phyloP scores from a whole-genome alignment of 768 basidiomycete genomes.

The Amanita pseudoporphyria region DNA sequence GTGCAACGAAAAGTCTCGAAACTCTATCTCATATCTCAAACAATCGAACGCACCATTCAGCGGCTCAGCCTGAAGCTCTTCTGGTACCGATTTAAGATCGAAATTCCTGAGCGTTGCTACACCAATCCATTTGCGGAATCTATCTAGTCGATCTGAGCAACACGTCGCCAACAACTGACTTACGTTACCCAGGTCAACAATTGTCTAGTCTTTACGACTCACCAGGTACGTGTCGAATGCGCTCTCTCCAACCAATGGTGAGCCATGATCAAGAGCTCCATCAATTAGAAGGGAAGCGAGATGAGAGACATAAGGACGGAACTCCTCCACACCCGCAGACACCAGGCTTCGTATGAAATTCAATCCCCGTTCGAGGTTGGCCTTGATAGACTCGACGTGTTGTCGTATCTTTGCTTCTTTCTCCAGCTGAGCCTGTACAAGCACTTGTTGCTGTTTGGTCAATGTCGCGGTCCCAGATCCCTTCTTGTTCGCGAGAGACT shows the following conservation, averaged over 20 bases:
- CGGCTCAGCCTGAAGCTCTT: conserved; percentile 63
- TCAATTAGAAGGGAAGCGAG: conserved; percentile 54
- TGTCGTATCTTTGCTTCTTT: conserved; percentile 67
- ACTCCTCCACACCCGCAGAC: conserved; percentile 34
- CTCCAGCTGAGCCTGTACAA: conserved; percentile 76
- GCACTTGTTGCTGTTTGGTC: conserved; percentile 77
- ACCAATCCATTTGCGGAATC: conserved; percentile 63
- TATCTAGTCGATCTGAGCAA: conserved; percentile 66
- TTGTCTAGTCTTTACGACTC: conserved; percentile 16
- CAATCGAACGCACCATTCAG: conserved; percentile 39
- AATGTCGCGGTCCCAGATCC: conserved; percentile 38
- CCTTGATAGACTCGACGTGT: conserved; percentile 45
- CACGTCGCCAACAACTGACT: conserved; percentile 59
- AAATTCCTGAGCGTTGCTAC: conserved; percentile 76
- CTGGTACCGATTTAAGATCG: conserved; percentile 56
- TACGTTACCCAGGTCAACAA: conserved; percentile 2
- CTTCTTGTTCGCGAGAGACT: conserved; percentile 77
- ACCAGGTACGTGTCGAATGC: conserved; percentile 80
- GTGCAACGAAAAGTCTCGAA: not conserved
- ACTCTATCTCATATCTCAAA: not conserved
- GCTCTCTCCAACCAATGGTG: conserved; percentile 46
- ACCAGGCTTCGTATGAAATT: conserved; percentile 60
- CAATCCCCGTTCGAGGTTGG: conserved; percentile 55
- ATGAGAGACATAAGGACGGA: conserved; percentile 45
- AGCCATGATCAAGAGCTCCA: conserved; percentile 52